Percentiles rank a stretch among this genome's conserved stretches.
phyloP scores from a whole-genome alignment of 352 stramenopile genomes.

The Globisporangium spinosum region DNA sequence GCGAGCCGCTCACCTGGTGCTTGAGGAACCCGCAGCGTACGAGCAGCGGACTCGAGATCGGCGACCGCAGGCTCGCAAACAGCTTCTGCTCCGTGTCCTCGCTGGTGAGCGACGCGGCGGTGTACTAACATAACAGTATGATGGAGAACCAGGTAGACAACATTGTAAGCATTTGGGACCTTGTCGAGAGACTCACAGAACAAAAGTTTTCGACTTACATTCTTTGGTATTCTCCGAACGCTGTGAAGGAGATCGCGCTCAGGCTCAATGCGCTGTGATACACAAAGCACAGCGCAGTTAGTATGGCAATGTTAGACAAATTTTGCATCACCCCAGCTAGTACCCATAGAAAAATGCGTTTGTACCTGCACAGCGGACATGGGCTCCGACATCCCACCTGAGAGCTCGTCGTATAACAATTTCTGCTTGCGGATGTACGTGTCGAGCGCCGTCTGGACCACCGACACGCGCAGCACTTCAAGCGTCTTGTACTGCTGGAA shows the following conservation, averaged over 20 bases:
- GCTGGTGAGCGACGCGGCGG: conserved; percentile 52
- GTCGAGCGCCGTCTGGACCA: conserved; percentile 73
- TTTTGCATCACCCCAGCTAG: not conserved
- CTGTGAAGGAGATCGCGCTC: conserved; percentile 76
- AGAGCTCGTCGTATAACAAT: conserved; percentile 66
- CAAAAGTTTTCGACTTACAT: conserved; percentile 35
- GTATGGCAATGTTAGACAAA: not conserved
- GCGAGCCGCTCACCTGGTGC: conserved; percentile 61
- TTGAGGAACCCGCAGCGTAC: conserved; percentile 77
- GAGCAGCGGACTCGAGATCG: conserved; percentile 64
- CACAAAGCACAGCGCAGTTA: not conserved
- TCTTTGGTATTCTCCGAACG: conserved; percentile 80
- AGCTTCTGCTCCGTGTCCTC: conserved; percentile 59
- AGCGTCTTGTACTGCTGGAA: conserved; percentile 86
- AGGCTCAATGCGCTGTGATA: conserved; percentile 61
- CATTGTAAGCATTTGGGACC: not conserved
- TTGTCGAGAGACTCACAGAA: not conserved
- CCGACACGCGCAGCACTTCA: conserved; percentile 61
- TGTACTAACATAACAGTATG: conserved; percentile 39
- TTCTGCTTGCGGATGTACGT: conserved; percentile 84
- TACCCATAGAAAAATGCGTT: not conserved
- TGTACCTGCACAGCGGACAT: conserved; percentile 58
- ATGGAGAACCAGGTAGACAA: not conserved
- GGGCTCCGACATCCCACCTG: conserved; percentile 59
- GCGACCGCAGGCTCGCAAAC: conserved; percentile 61